phyloP scores from a whole-genome alignment of 371 early-diverging fungal species.

The Phascolomyces articulosus region DNA sequence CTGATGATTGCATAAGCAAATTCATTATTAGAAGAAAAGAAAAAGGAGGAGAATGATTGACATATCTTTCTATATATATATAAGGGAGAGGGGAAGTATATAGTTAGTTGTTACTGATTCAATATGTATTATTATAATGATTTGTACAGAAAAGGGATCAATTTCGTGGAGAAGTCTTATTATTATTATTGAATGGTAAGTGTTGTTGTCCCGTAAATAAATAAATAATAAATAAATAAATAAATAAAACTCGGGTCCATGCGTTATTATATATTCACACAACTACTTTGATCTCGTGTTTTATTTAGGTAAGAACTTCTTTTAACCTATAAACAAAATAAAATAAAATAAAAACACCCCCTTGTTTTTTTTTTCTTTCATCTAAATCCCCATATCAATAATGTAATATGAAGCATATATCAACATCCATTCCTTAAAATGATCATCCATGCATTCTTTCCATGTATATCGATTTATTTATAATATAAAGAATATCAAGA shows the following conservation, averaged over 20 bases:
- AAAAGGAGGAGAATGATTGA: no score
- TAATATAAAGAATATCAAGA: no score
- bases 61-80: background rate
- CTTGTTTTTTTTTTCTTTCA: no score
- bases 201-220: background rate
- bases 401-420: no score
- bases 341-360: no score
- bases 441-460: background rate
- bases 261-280: background rate
- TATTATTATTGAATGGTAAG: no score
- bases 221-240: background rate
- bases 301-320: background rate
- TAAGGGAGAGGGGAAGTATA: background rate
- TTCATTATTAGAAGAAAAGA: background rate
- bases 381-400: no score
- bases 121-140: background rate
- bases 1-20: conserved; percentile 2
- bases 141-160: background rate
- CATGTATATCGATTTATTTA: no score
- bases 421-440: no score
- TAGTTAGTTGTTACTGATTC: background rate
- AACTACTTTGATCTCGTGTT: background rate
- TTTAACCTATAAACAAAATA: no score
- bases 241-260: background rate
- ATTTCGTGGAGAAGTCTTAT: background rate